Base-by-base conservation (phyloP, 257 asterid genomes). In the Marsdenia floribunda region DNA sequence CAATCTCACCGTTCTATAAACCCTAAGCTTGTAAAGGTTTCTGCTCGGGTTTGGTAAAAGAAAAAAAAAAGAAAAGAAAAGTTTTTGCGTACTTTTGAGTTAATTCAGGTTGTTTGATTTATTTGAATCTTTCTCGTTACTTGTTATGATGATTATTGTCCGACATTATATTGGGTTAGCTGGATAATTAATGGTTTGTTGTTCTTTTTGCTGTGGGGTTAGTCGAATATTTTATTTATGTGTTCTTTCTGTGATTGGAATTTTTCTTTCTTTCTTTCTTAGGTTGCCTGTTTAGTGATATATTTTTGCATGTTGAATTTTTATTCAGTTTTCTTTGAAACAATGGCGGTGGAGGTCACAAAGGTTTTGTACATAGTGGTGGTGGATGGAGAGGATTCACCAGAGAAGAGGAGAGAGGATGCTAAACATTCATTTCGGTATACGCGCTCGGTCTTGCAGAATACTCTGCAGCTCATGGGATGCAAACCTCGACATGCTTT, bases 401-500 rank as follows among this genome's bases (percentile, higher is more conserved):
- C 68, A 35, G 78, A 54, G 58, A 82, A 66, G 78, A 79, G 80
- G 58, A 81, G 70, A 60, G 82, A 63, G 59, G 86, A 71, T 70
- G 82, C 76, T 50, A 86, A 81, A 59, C 85, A 75, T 50, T 88
- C 97, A 71, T 89, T 89, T 79, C 90, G 98, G 74, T 95, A 95
- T 82, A 95, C 98, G 82, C 96, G 98, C 68, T 88, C 99, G 13
- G 90, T 93, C 60, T 83, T 95, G 73, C 97, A 92, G 90, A 90
- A 93, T 73, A 88, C 98, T 83, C 86, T 95, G 81, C 99, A 95
- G 50, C 96, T 95, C 78, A 95, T 95, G 94, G 99, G 99, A 38
- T 95, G 99, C 85, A 95, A 95, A 81, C 85, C 99, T 83, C 90
- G 98, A 53, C 99, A 95, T 76, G 96, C 98, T 66, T 92, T 95